A percentile compares a stretch with the other conserved stretches of the same genome.
Conservation (phyloP, 2,329 filamentous ascomycete genomes). For the Fusarium acutatum region DNA sequence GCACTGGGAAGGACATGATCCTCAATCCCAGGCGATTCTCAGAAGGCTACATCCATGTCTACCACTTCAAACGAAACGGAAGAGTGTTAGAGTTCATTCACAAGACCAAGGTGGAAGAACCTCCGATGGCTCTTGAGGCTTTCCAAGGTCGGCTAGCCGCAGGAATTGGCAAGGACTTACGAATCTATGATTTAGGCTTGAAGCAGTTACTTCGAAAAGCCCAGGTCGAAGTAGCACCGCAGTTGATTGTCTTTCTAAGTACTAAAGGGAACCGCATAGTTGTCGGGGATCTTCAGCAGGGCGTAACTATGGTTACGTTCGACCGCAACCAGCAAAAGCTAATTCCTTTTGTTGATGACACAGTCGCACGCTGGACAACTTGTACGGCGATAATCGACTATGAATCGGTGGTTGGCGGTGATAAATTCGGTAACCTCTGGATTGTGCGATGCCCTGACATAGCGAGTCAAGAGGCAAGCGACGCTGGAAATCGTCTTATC, state of each 20-base stretch:
- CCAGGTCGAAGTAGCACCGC: constrained; percentile 79
- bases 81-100: constrained; percentile 91
- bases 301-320: constrained; percentile 90
- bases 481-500: accelerated
- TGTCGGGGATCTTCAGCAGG: constrained; percentile 91
- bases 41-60: constrained; percentile 89
- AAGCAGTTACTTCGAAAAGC: constrained; percentile 91
- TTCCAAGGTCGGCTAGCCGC: constrained; percentile 91
- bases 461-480: constrained; percentile 69
- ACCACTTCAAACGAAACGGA: constrained; percentile 86
- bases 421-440: constrained; percentile 98
- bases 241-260: constrained; percentile 84
- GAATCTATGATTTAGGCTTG: constrained; percentile 93
- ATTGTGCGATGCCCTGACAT: constrained; percentile 87
- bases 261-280: constrained; percentile 91
- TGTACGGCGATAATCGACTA: constrained; percentile 96
- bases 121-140: constrained; percentile 81
- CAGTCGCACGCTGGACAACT: constrained; percentile 88
- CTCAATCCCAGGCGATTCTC: constrained; percentile 78
- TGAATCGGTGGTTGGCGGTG: constrained; percentile 90
- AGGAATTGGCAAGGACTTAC: constrained; percentile 81
- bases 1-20: constrained; percentile 89
- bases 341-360: constrained; percentile 93
- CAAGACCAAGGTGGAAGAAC: constrained; percentile 91
- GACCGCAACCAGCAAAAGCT: constrained; percentile 90